Evolutionary conservation across 495 filamentous ascomycete genomes (phyloP), one percentile per base, ranked within the genome.

Genomic region (Cladorrhinum samala): DNA sequence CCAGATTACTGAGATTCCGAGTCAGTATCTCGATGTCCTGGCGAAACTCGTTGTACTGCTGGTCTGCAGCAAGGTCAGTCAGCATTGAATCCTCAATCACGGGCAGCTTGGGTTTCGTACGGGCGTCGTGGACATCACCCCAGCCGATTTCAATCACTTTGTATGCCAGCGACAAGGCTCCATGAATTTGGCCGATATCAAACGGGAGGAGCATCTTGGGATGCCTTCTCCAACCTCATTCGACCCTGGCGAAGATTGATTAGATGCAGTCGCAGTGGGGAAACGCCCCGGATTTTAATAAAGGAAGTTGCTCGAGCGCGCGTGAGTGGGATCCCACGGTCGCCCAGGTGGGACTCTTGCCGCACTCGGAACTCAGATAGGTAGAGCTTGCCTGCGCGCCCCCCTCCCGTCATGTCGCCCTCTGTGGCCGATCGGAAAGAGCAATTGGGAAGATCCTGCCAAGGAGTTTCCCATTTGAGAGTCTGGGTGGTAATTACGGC

Each of bases 141-240:
- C 46, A 55, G 8, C 47, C 53, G 9, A 55, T 41, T 9, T 50
- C 14, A 24, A 50, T 50, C 16, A 55, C 16, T 6, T 40, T 27
- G 23, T 55, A 55, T 4, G 47, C 53, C 2, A 55, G 30, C 9
- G 36, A 25, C 3, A 55, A 11, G 14, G 42, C 42, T 1, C 53
- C 47, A 8, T 50, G 40, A 9, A 55, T 50, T 14, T 55, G 38
- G 6, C 24, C 40, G 18, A 51, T 40, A 0, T 55, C 53, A 16
- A 55, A 55, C 1, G 53, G 53, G n/a, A 55, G 47, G n/a, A 47
- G 44, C 53, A 55, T 55, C 14, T 39, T 27, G 14, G 21, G 5
- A 17, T 20, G 11, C 27, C 27, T 33, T 33, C 27, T n/a, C 42
- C 42, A 24, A 16, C 5, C 24, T 13, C 2, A 1, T 45, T 19